A percentile compares a stretch with the other conserved stretches of the same genome.
Conservation (phyloP, 768 basidiomycete species). For the Ramaria rubella region DNA sequence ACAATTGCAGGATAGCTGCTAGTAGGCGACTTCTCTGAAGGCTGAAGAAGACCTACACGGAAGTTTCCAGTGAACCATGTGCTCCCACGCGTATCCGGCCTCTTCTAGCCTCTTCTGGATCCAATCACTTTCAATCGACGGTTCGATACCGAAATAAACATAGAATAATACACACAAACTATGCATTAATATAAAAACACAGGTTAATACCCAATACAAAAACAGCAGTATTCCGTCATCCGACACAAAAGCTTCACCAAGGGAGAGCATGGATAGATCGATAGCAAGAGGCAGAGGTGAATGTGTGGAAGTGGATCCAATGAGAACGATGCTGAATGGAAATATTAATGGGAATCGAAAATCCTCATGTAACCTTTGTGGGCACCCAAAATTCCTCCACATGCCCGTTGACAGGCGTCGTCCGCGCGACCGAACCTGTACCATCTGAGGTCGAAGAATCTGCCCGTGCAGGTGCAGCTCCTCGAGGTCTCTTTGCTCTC, state of each 20-base stretch:
- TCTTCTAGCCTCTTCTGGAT: too few relatives aligned
- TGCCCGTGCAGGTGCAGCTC: neutral
- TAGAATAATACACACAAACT: too few relatives aligned
- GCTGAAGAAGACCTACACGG: too few relatives aligned
- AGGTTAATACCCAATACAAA: neutral
- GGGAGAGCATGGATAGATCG: neutral
- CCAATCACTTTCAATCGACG: too few relatives aligned
- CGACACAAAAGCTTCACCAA: neutral
- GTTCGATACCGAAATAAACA: too few relatives aligned
- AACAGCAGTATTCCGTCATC: neutral
- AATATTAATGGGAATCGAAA: neutral
- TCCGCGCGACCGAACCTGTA: conserved; percentile 6
- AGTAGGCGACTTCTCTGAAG: too few relatives aligned
- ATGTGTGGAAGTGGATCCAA: too few relatives aligned
- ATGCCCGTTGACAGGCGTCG: conserved; percentile 9
- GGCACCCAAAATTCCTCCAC: conserved; percentile 11
- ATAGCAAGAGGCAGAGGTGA: too few relatives aligned
- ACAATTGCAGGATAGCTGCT: too few relatives aligned
- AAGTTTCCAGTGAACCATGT: too few relatives aligned
- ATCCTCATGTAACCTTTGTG: neutral
- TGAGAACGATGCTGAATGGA: neutral
- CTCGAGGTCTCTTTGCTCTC: conserved; percentile 8
- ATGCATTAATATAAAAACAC: neutral
- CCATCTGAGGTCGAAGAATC: conserved; percentile 6
- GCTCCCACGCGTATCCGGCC: too few relatives aligned